Evolutionary conservation across 2,329 filamentous ascomycete species (phyloP), one percentile per base, ranked within the genome.

Genomic region (Trichoderma atroviride): DNA sequence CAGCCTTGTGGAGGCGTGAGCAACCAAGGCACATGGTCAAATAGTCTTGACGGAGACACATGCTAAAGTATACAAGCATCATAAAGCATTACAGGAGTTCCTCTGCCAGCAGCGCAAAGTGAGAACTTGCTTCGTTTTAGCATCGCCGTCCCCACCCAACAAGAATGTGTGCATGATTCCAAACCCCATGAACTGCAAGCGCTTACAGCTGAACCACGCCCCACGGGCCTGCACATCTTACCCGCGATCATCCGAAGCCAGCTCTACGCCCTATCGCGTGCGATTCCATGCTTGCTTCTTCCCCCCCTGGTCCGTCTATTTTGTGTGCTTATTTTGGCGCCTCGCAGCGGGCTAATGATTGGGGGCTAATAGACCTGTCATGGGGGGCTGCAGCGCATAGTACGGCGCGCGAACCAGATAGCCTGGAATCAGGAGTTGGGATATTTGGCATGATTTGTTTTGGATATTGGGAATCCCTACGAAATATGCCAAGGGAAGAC

Each of bases 171-270:
- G 53, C 63, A 58, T 66, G 63, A 66, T 66, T 66, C 53, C 63
- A 66, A 66, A 66, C 35, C 53, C 40, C 63, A 66, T 31, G 37
- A 58, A 58, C 63, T 50, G 6, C 63, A 66, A 66, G 63, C 35
- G 63, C 63, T 66, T 66, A 66, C 63, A 57, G 63, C 53, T 66
- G 53, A 58, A 66, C 53, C 37, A 50, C 19, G 63, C 63, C 63
- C 63, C 63, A 66, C 63, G 63, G 27, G 63, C 63, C 22, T 58
- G 63, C 63, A 66, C 47, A 66, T 57, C 47, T 58, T 35, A 58
- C 52, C 53, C 53, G 63, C 37, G 53, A 66, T 33, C 63, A 40
- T 47, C 9, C 47, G 63, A 35, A 58, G 27, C 27, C 53, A 66
- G 47, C 27, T 50, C 35, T 58, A 40, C 53, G 53, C 43, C 53